Evolutionary conservation across 2,329 filamentous ascomycete genomes (phyloP).

Genomic region (Pseudocercospora crystallina): DNA sequence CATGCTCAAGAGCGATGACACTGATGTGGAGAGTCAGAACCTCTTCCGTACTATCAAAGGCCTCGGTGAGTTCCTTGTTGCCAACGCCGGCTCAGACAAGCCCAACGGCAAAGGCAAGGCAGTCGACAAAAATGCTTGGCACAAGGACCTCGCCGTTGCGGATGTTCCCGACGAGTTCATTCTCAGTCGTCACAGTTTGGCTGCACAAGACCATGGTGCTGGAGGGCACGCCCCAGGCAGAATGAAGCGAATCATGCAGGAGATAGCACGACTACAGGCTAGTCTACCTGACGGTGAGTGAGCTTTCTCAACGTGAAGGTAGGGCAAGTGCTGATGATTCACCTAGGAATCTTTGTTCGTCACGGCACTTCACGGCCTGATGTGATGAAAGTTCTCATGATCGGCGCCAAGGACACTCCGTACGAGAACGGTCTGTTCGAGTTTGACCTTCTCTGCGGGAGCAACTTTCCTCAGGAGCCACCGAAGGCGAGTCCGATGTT

Average conservation of each 20-base stretch:
- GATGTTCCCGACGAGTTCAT: constrained; percentile 42
- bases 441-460: constrained; percentile 54
- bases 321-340: no score
- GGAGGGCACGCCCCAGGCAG: constrained; percentile 36
- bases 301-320: no score
- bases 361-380: constrained; percentile 59
- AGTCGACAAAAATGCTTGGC: constrained; percentile 24
- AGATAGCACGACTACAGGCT: constrained; percentile 53
- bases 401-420: constrained; percentile 58
- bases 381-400: constrained; percentile 57
- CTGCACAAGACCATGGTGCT: constrained; percentile 14
- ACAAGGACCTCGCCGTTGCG: constrained; percentile 36
- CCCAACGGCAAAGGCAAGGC: not conserved
- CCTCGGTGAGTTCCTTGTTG: constrained; percentile 7
- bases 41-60: constrained; percentile 12
- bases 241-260: constrained; percentile 53
- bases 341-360: constrained; percentile 57
- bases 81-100: constrained; percentile 1
- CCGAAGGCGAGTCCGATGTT: constrained; percentile 37
- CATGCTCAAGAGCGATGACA: constrained; percentile 28
- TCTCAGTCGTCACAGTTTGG: constrained; percentile 29
- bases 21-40: constrained; percentile 25
- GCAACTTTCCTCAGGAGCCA: constrained; percentile 49
- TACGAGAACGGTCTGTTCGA: constrained; percentile 62
- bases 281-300: constrained; percentile 52